Conservation (phyloP, 2,329 filamentous ascomycete species). For the Aspergillus costaricaensis region DNA sequence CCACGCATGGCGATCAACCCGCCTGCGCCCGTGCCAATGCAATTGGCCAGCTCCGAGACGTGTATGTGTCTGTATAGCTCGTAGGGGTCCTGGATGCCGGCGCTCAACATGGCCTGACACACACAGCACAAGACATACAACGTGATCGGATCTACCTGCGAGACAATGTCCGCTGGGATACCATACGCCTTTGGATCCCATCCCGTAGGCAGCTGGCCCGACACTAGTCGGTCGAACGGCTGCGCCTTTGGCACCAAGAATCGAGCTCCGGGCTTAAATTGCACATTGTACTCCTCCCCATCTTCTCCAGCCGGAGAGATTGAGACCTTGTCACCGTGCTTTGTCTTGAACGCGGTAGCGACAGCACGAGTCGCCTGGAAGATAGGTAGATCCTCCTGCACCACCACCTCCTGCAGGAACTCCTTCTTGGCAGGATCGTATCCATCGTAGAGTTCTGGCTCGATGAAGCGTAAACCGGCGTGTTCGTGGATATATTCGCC, state of each 20-base stretch:
- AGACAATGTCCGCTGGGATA: slow-evolving; percentile 92
- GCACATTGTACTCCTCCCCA: slow-evolving; percentile 60
- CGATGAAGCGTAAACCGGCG: slow-evolving; percentile 86
- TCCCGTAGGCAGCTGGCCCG: slow-evolving; percentile 91
- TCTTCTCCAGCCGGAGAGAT: background rate
- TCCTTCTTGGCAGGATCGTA: slow-evolving; percentile 90
- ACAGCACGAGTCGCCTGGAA: slow-evolving; percentile 50
- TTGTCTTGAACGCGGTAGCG: background rate
- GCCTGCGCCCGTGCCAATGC: slow-evolving; percentile 92
- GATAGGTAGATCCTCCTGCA: slow-evolving; percentile 89
- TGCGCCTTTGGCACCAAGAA: slow-evolving; percentile 49
- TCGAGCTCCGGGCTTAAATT: slow-evolving; percentile 86
- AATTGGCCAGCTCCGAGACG: slow-evolving; percentile 93
- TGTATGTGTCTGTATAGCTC: slow-evolving; percentile 99
- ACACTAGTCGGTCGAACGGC: slow-evolving; percentile 56
- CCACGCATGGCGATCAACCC: slow-evolving; percentile 82
- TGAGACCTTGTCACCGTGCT: background rate
- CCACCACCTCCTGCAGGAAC: slow-evolving; percentile 90
- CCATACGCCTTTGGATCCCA: slow-evolving; percentile 95
- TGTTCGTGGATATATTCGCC: slow-evolving; percentile 71
- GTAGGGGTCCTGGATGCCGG: slow-evolving; percentile 96
- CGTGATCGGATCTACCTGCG: slow-evolving; percentile 90
- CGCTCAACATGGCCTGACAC: slow-evolving; percentile 79
- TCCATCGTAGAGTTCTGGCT: background rate
- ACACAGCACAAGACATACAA: slow-evolving; percentile 89